Conservation (phyloP, 306 rosid species). For the cucumber (Cucumis sativus) region DNA sequence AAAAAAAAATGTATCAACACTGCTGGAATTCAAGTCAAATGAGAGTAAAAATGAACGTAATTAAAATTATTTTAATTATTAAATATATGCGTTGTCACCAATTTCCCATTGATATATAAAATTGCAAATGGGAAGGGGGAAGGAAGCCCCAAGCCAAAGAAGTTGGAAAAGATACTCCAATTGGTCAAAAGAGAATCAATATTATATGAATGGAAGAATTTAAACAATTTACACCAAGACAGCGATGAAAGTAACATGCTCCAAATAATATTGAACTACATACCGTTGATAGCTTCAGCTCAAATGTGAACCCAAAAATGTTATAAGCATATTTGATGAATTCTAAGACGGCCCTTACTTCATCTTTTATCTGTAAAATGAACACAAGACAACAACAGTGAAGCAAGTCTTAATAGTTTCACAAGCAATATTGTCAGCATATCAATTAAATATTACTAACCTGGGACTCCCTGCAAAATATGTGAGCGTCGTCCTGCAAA, state of each 20-base stretch:
- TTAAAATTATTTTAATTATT: not conserved
- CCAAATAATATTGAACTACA: conserved; percentile 7
- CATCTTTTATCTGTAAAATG: conserved; percentile 63
- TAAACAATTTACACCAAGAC: too few relatives aligned
- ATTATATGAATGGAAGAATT: too few relatives aligned
- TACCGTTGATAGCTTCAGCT: conserved; percentile 88
- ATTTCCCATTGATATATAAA: not conserved
- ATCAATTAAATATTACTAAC: conserved; percentile 26
- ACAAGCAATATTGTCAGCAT: not conserved
- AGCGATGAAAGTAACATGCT: not conserved
- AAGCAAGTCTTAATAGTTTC: not conserved
- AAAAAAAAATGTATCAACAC: not conserved
- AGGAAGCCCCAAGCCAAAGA: too few relatives aligned
- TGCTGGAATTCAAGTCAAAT: not conserved
- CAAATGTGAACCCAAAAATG: conserved; percentile 81
- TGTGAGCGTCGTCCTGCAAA: conserved; percentile 88
- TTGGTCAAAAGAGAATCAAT: too few relatives aligned
- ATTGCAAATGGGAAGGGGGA: too few relatives aligned
- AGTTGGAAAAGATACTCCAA: too few relatives aligned
- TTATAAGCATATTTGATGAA: conserved; percentile 54
- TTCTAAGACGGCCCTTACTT: conserved; percentile 61
- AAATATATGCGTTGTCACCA: not conserved
- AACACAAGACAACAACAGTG: conserved; percentile 1
- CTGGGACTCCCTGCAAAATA: conserved; percentile 92
- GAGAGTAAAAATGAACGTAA: not conserved